A percentile compares a stretch with the other conserved stretches of the same genome.
These are phyloP conservation scores for Sordaria brevicollis DNA, from an alignment of 495 filamentous ascomycete species.

Conservation along the genomic window DNA sequence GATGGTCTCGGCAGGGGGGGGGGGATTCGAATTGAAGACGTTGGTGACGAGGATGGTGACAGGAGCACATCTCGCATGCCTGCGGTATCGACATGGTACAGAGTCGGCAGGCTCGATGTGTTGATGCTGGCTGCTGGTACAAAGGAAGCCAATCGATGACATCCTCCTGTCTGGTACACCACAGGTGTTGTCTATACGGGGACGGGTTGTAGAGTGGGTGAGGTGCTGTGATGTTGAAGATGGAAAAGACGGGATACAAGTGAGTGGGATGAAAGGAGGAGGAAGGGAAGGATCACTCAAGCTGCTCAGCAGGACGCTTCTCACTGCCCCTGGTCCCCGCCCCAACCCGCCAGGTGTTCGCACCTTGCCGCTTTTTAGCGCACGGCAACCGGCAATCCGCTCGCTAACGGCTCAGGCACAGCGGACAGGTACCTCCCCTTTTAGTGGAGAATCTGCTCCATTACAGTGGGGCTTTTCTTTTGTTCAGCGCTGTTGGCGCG, in stretches of 20 bases:
- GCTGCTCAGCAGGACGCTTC: neutral
- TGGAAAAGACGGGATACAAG: neutral
- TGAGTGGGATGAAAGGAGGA: neutral
- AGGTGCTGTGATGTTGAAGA: neutral
- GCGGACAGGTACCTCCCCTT: neutral
- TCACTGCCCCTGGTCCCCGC: constrained; percentile 1
- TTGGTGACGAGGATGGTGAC: neutral
- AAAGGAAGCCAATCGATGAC: neutral
- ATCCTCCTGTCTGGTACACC: neutral
- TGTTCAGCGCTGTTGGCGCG: neutral
- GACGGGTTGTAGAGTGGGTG: neutral
- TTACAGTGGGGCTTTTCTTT: neutral
- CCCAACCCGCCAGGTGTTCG: constrained; percentile 1
- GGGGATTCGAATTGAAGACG: too few relatives aligned
- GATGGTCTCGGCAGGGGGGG: neutral
- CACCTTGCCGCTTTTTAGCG: constrained; percentile 14
- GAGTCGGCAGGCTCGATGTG: neutral
- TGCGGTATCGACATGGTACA: neutral
- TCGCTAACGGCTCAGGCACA: neutral
- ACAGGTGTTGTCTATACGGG: neutral
- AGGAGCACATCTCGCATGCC: neutral
- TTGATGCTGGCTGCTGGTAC: neutral
- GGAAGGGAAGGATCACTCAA: neutral
- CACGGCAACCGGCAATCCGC: neutral
- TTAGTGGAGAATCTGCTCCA: neutral